Evolutionary conservation across 2,329 filamentous ascomycete genomes (phyloP), one percentile per base, ranked within the genome.

Genomic region (Colletotrichum tamarilloi): DNA sequence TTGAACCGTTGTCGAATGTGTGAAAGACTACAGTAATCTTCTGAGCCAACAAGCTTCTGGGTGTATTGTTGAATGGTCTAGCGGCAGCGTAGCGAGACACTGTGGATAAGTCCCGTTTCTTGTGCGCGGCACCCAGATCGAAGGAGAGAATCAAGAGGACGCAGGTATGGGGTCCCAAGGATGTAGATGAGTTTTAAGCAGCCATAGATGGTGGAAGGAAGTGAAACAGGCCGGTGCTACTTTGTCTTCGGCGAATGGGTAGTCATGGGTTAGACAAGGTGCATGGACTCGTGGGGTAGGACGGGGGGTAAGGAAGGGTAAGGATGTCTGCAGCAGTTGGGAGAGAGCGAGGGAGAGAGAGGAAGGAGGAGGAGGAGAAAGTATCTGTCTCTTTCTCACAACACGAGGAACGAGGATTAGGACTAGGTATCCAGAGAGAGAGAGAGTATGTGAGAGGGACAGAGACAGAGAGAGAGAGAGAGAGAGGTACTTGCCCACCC

Each of bases 181-280:
- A 53, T 49, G 19, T 55, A 67, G 62, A 62, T 72, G 68, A 49
- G 72, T 74, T 71, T 74, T 67, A 63, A 71, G 57, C 67, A 67
- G 69, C 65, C 67, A 70, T 67, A 53, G 73, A 65, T 46, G 66
- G 67, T 65, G 67, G 60, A 75, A 68, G 69, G 75, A 76, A 80
- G 77, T 80, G 80, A 82, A 81, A 82, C 82, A 83, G 78, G 77
- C 68, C 77, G 73, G 81, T 82, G 80, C 79, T 78, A 83, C 82
- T 74, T 67, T 64, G 65, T 55, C 64, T 63, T 75, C 62, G 75
- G 67, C 70, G 69, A 73, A 74, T 74, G 55, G 65, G 73, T 38
- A 65, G 65, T 75, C 65, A 75, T 65, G 72, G 65, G 76, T 76
- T 60, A 68, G 70, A 73, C 70, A 66, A 66, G 70, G 70, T 70